A percentile compares a stretch with the other conserved stretches of the same genome.
Conservation (phyloP, 2,329 filamentous ascomycete species). For the Pseudogymnoascus sp. region DNA sequence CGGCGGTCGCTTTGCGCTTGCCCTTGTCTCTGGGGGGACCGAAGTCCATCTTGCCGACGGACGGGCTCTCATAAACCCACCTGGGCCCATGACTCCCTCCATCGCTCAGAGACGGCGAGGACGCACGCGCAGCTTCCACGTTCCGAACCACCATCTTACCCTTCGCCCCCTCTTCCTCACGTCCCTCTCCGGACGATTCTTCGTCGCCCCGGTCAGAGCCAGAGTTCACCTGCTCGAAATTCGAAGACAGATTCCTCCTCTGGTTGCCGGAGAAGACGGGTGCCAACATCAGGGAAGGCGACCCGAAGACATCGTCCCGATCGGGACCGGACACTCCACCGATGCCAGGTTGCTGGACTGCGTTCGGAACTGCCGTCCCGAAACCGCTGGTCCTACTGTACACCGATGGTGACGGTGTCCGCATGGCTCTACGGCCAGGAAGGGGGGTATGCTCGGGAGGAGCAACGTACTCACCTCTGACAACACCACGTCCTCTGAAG, state of each 20-base stretch:
- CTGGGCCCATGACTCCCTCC: background rate
- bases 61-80: slow-evolving; percentile 2
- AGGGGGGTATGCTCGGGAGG: background rate
- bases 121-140: background rate
- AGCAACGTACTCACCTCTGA: background rate
- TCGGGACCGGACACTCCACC: background rate
- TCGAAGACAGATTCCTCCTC: background rate
- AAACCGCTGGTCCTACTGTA: slow-evolving; percentile 1
- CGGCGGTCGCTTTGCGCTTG: background rate
- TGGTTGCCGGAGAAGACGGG: background rate
- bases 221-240: background rate
- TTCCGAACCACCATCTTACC: background rate
- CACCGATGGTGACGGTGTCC: background rate
- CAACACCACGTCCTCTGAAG: background rate
- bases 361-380: background rate
- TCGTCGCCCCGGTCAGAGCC: background rate
- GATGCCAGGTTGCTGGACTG: background rate
- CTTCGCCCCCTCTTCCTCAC: background rate
- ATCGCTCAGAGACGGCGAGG: slow-evolving; percentile 1
- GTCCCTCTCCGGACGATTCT: background rate
- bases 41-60: slow-evolving; percentile 1
- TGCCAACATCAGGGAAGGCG: background rate
- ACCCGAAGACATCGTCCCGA: background rate
- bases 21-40: slow-evolving; percentile 5
- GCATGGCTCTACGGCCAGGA: background rate